Evolutionary conservation across 2,329 filamentous ascomycete species (phyloP).

Genomic region (Rhexocercosporidium sp.): DNA sequence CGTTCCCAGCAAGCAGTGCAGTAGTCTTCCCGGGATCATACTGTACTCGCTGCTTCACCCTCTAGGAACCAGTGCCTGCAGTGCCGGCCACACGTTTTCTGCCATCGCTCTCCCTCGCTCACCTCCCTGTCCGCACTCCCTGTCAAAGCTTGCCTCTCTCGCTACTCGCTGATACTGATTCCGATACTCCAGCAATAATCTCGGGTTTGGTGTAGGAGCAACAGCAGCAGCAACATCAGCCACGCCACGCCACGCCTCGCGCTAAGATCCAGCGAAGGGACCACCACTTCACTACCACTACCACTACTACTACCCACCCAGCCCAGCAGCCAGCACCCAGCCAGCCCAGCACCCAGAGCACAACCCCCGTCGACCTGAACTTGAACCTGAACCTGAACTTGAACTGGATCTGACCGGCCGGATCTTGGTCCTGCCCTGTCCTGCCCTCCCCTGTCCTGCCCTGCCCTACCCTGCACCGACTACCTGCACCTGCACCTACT

Average conservation of each 20-base stretch:
- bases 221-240: background rate
- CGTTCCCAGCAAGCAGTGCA: background rate
- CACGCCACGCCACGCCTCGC: background rate
- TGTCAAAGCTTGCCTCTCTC: background rate
- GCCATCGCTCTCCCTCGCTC: background rate
- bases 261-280: background rate
- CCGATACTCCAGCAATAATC: too few species aligned
- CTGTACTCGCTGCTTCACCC: background rate
- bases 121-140: too few species aligned
- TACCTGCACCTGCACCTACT: too few species aligned
- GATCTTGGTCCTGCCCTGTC: too few species aligned
- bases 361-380: background rate
- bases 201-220: too few species aligned
- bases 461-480: too few species aligned
- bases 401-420: too few species aligned
- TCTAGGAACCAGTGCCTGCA: background rate
- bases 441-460: too few species aligned
- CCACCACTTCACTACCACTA: background rate
- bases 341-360: too few species aligned
- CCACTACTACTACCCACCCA: background rate
- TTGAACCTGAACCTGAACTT: background rate
- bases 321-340: too few species aligned
- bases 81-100: background rate
- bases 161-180: background rate
- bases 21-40: background rate